These are phyloP conservation scores for Fusarium sacchari DNA, from an alignment of 2,329 filamentous ascomycete genomes.

Conservation along the genomic window DNA sequence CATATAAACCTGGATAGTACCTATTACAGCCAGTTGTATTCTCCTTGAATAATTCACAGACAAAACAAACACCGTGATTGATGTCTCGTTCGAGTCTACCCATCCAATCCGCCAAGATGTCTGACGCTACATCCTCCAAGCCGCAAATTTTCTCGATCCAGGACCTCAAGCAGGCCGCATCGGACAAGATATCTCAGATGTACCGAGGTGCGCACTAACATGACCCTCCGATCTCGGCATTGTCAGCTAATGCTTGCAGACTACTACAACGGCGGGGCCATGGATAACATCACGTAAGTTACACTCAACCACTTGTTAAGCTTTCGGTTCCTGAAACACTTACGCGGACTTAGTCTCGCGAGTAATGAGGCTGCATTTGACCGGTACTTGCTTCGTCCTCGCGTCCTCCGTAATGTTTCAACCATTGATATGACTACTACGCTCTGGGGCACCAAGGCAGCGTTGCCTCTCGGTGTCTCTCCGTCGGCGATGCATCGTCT, in stretches of 20 bases:
- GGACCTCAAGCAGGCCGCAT: slow-evolving; percentile 5
- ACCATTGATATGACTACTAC: neutral
- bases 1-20: neutral
- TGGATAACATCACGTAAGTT: neutral
- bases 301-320: neutral
- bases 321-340: neutral
- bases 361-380: neutral
- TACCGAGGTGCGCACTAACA: neutral
- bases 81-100: neutral
- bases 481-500: slow-evolving; percentile 1
- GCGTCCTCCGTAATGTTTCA: neutral
- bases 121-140: neutral
- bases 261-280: neutral
- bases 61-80: neutral
- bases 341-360: neutral
- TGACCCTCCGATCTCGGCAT: neutral
- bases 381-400: neutral
- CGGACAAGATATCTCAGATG: slow-evolving; percentile 2
- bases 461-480: neutral
- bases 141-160: neutral
- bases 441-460: neutral
- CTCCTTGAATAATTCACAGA: neutral
- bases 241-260: neutral
- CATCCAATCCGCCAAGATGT: neutral
- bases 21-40: neutral